Conservation (phyloP, 1,284 basidiomycete genomes). For the Ustilago loliicola region DNA sequence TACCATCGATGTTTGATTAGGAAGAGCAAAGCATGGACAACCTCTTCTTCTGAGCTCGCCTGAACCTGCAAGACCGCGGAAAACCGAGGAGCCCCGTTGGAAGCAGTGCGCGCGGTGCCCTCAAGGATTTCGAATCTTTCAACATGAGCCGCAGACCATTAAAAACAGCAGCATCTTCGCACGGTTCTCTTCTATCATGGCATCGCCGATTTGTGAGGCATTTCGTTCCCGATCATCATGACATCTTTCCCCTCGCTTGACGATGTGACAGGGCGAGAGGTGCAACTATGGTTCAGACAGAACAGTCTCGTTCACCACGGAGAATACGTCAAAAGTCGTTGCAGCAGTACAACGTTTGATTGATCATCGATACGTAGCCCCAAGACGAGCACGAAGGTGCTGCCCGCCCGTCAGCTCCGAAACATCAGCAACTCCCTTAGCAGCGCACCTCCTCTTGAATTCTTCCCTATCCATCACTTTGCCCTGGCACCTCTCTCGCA, state of each 20-base stretch:
- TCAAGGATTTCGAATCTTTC: background rate
- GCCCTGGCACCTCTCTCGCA: constrained; percentile 17
- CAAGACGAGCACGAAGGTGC: constrained; percentile 47
- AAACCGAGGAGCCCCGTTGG: constrained; percentile 6
- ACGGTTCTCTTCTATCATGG: background rate
- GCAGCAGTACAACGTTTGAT: no score
- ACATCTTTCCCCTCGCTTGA: background rate
- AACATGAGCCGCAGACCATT: background rate
- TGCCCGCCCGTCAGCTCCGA: constrained; percentile 50
- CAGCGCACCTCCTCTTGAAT: constrained; percentile 29
- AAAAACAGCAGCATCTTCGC: background rate
- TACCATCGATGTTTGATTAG: background rate
- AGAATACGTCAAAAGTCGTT: background rate
- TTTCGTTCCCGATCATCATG: background rate
- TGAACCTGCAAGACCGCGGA: background rate
- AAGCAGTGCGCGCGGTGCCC: background rate
- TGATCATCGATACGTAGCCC: constrained; percentile 22
- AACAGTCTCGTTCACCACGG: background rate
- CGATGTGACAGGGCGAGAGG: background rate
- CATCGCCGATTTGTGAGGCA: background rate
- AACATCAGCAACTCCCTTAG: constrained; percentile 44
- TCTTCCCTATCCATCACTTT: constrained; percentile 32
- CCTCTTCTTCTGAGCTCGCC: background rate
- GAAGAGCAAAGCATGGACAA: background rate
- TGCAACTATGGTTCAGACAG: background rate